Conservation (phyloP, 352 stramenopile genomes). For the Globisporangium nunn region DNA sequence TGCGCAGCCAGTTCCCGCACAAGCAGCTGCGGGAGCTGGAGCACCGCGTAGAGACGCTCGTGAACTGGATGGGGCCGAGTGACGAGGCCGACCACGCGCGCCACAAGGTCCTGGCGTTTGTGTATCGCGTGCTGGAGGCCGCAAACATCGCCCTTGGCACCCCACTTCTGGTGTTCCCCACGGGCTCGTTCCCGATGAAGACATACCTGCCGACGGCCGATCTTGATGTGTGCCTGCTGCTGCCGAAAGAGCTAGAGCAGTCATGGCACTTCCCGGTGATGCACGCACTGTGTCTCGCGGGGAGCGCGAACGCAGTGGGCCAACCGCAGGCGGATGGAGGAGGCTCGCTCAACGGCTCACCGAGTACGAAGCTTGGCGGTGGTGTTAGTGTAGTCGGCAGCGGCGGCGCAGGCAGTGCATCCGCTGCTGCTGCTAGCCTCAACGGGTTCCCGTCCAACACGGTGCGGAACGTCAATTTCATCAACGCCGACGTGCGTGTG, state of each 20-base stretch:
- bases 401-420: neutral
- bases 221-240: conserved; percentile 76
- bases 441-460: conserved; percentile 22
- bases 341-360: conserved; percentile 16
- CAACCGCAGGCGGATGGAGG: conserved; percentile 1
- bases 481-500: conserved; percentile 84
- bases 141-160: conserved; percentile 36
- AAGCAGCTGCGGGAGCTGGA: conserved; percentile 20
- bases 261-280: conserved; percentile 85
- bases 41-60: conserved; percentile 27
- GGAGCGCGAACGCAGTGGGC: conserved; percentile 11
- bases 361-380: conserved; percentile 7
- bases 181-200: conserved; percentile 85
- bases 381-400: neutral
- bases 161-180: conserved; percentile 58
- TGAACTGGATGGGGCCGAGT: conserved; percentile 64
- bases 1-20: conserved; percentile 33
- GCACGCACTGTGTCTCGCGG: conserved; percentile 73
- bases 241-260: conserved; percentile 71
- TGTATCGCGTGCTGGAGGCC: conserved; percentile 51
- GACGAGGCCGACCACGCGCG: conserved; percentile 55
- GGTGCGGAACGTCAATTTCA: conserved; percentile 86
- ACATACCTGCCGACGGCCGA: conserved; percentile 87
- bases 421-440: neutral
- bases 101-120: conserved; percentile 55